phyloP scores from a whole-genome alignment of 768 basidiomycete species.

The Harrya chromipes region DNA sequence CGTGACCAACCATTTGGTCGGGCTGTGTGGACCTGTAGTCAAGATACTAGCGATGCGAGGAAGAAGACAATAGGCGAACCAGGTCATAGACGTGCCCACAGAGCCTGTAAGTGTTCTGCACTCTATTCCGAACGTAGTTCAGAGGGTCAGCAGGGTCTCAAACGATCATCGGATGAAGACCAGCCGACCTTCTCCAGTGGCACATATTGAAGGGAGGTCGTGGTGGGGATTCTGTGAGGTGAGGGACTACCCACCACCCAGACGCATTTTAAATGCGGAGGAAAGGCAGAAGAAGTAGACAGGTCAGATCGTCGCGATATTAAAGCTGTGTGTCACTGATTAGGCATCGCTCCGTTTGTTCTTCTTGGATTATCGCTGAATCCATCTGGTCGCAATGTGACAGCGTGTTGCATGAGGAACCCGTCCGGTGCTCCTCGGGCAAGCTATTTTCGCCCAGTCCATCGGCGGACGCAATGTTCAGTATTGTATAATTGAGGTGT shows the following conservation, averaged over 20 bases:
- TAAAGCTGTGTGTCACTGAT: constrained; percentile 19
- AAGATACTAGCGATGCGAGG: constrained; percentile 7
- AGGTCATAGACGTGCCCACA: constrained; percentile 55
- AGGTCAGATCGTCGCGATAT: constrained; percentile 26
- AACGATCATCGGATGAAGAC: constrained; percentile 10
- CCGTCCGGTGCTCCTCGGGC: constrained; percentile 32
- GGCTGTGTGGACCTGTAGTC: constrained; percentile 38
- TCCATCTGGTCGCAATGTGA: constrained; percentile 18
- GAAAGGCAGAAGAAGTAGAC: constrained; percentile 15
- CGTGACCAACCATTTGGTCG: constrained; percentile 51
- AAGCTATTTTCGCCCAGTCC: constrained; percentile 25
- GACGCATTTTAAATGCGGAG: constrained; percentile 26
- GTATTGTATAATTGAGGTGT: constrained; percentile 23
- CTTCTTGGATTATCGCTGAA: constrained; percentile 20
- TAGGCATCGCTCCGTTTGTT: constrained; percentile 21
- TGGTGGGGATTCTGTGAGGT: constrained; percentile 15
- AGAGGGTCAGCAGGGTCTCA: constrained; percentile 11
- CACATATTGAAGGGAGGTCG: constrained; percentile 50
- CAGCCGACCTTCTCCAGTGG: constrained; percentile 62
- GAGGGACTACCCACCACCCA: background rate
- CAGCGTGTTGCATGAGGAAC: constrained; percentile 25
- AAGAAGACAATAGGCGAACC: constrained; percentile 37
- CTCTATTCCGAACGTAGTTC: constrained; percentile 38
- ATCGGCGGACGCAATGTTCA: constrained; percentile 12
- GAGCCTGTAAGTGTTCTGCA: constrained; percentile 56